Evolutionary conservation across 208 protist genomes (phyloP).

Genomic region (Phytomonas sp.): DNA sequence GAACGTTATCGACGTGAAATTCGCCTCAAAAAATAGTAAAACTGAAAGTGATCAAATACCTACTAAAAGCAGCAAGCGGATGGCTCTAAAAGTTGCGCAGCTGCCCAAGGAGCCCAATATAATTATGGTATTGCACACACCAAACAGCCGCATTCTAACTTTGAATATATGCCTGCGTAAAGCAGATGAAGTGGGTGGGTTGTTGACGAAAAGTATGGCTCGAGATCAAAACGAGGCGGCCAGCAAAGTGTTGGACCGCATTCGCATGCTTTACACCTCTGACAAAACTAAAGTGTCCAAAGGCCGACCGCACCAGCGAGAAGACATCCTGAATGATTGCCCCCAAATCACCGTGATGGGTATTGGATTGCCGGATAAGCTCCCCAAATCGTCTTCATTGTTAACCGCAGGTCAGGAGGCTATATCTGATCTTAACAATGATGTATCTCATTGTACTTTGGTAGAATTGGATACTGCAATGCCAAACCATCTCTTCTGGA

Average conservation of each 20-base stretch:
- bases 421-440: neutral
- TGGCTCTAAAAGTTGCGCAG: neutral
- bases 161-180: slow-evolving; percentile 31
- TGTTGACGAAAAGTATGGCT: slow-evolving; percentile 60
- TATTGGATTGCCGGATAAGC: neutral
- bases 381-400: neutral
- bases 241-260: slow-evolving; percentile 59
- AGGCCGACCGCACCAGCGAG: slow-evolving; percentile 15
- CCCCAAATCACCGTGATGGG: slow-evolving; percentile 43
- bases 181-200: neutral
- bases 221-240: slow-evolving; percentile 53
- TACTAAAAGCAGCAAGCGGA: neutral
- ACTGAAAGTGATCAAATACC: neutral
- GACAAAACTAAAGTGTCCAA: slow-evolving; percentile 16
- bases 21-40: neutral
- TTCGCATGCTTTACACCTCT: slow-evolving; percentile 45
- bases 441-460: slow-evolving; percentile 6
- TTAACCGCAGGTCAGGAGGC: slow-evolving; percentile 6
- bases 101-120: slow-evolving; percentile 26
- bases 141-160: slow-evolving; percentile 24
- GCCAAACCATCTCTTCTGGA: slow-evolving; percentile 56
- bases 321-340: slow-evolving; percentile 43
- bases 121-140: slow-evolving; percentile 24
- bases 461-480: slow-evolving; percentile 42
- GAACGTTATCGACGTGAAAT: neutral